These are phyloP conservation scores for Peribolospora kevripleyi DNA, from an alignment of 768 basidiomycete species.

Conservation along the genomic window DNA sequence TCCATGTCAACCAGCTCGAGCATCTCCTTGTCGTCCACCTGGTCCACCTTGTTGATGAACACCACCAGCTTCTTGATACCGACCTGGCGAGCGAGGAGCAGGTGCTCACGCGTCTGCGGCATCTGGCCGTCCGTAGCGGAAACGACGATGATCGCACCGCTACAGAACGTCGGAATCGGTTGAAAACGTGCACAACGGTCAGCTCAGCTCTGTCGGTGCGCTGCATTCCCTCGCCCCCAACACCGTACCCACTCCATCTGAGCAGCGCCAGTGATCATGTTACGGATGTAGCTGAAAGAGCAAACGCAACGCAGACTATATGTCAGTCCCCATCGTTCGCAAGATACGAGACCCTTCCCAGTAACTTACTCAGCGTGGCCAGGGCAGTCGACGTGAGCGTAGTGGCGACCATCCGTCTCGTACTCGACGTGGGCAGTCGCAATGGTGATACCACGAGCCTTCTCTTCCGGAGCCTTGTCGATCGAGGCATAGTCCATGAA, in stretches of 20 bases:
- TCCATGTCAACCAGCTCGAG: constrained; percentile 99
- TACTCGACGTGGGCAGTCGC: constrained; percentile 98
- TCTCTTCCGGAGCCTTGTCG: constrained; percentile 98
- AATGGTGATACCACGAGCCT: constrained; percentile 97
- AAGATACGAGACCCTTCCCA: constrained; percentile 1
- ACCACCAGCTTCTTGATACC: constrained; percentile 93
- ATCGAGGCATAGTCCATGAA: constrained; percentile 95
- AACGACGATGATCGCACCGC: constrained; percentile 35
- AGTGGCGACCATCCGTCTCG: constrained; percentile 68
- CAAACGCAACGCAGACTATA: background rate
- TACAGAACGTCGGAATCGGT: background rate
- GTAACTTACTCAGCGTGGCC: constrained; percentile 51
- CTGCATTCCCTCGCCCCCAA: background rate
- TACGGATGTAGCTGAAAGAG: constrained; percentile 51
- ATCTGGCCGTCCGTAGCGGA: constrained; percentile 98
- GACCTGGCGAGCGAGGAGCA: constrained; percentile 90
- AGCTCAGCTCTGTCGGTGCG: background rate
- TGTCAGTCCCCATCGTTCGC: background rate
- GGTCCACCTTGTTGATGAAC: constrained; percentile 98
- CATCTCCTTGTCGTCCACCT: constrained; percentile 92
- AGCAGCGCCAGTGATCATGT: constrained; percentile 97
- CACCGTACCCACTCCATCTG: constrained; percentile 44
- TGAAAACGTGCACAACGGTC: background rate
- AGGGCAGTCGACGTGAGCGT: constrained; percentile 95
- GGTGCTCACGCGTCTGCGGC: constrained; percentile 96